phyloP scores from a whole-genome alignment of 352 stramenopile genomes.

The Phytophthora pinifolia region DNA sequence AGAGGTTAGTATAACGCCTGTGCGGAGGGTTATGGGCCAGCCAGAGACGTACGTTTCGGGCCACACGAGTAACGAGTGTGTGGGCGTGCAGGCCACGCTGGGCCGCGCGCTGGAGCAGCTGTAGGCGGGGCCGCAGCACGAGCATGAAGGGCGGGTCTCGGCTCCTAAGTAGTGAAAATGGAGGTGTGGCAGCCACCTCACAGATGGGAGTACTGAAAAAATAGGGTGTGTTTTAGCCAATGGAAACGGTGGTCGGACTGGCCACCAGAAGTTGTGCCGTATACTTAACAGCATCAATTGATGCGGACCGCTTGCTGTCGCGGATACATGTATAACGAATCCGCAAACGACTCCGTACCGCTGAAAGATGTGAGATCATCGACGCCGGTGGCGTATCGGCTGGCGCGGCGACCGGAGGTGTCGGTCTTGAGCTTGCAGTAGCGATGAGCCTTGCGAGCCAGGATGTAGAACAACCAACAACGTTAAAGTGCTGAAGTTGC shows the following conservation, averaged over 20 bases:
- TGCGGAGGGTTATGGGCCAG: too few relatives aligned
- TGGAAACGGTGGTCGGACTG: background rate
- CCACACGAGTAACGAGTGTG: background rate
- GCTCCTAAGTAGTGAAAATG: background rate
- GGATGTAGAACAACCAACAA: slow-evolving; percentile 25
- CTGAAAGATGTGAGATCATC: slow-evolving; percentile 18
- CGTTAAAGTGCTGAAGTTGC: slow-evolving; percentile 22
- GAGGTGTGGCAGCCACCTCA: too few relatives aligned
- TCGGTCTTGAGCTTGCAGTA: slow-evolving; percentile 2
- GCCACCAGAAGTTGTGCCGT: slow-evolving; percentile 32
- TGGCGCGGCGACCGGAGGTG: background rate
- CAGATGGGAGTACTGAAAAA: too few relatives aligned
- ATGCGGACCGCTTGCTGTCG: slow-evolving; percentile 35
- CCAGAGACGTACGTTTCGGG: slow-evolving; percentile 17
- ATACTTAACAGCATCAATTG: slow-evolving; percentile 41
- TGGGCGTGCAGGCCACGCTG: slow-evolving; percentile 11
- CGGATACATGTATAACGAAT: too few relatives aligned
- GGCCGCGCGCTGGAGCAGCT: slow-evolving; percentile 36
- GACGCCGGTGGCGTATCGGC: background rate
- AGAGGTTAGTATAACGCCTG: background rate
- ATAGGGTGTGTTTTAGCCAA: too few relatives aligned
- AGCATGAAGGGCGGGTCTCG: slow-evolving; percentile 31
- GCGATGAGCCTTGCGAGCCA: slow-evolving; percentile 26
- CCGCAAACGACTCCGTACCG: slow-evolving; percentile 35
- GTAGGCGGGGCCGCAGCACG: slow-evolving; percentile 41